Evolutionary conservation across 208 protist species (phyloP), one percentile per base, ranked within the genome.

Genomic region (Acanthamoeba culbertsoni): DNA sequence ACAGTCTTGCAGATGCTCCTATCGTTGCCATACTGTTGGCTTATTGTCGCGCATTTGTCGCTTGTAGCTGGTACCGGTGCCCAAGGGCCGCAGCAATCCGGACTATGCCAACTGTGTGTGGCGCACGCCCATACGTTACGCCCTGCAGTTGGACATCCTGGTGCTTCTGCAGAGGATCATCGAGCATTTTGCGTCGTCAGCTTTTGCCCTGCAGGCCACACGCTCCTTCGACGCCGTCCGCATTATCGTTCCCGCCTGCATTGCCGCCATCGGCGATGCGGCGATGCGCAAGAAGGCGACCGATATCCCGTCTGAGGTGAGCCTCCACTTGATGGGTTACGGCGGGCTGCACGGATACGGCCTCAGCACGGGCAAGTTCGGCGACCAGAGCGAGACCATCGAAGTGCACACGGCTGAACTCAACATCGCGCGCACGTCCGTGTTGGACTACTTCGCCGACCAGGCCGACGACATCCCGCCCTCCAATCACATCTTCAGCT

Each of bases 391-490:
- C n/a, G 93, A 95, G 62, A 93, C 86, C 0, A 91, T 97, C 35
- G 55, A 68, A 42, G 88, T 96, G 23, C 75, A 94, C 46, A 91
- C 51, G 26, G 95, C 96, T 3, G 96, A 97, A 92, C 84, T 97
- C 46, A 93, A 96, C 71, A 91, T 96, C 14, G 96, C 95, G 55
- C 96, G 96, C n/a, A 94, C 96, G 12, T 42, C 75, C 26, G 93
- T 96, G 40, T 75, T 97, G 63, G 96, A 97, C 92, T 97, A 97
- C 94, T 97, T 97, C 48, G 93, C 91, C 23, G 90, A 90, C 20
- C 91, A 95, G 77, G 18, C n/a, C 28, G 92, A 93, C 53, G 48
- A 91, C 14, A 77, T 92, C 57, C 84, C 84, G 68, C 84, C 35
- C 26, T 62, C 84, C 57, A 91, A 91, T 37, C 84, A 91, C 42